Base-by-base conservation (phyloP, 2,329 filamentous ascomycete genomes). In the Furcasterigmium sp. region DNA sequence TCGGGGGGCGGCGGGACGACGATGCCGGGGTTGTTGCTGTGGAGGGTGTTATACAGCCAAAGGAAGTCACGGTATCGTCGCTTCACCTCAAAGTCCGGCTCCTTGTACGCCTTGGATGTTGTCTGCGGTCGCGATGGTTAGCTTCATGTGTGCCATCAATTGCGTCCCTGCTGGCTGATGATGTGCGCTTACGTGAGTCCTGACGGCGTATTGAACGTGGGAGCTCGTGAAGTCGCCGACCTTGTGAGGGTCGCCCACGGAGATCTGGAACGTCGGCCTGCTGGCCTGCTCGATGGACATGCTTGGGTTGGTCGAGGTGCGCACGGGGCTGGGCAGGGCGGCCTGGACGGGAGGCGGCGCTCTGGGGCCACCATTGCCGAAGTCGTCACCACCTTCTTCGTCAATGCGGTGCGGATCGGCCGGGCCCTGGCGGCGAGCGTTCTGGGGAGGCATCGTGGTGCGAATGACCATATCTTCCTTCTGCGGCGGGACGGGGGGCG, bases 181-280 rank as follows among this genome's bases (percentile, higher is more conserved):
- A 39, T n/a, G n/a, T n/a, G 14, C 28, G 20, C 53, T 47, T 74
- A 93, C 88, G 81, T 86, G 93, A 46, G 93, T 98, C 57, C 87
- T 80, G 51, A 98, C 93, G 56, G 89, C 89, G 68, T 98, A 98
- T 38, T 97, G 93, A 51, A 95, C 98, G 64, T 98, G 93, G 50
- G 91, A 95, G 64, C 87, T 95, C 8, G 93, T 96, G 62, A 97
- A 67, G 65, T 97, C 93, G 46, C 93, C 93, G 53, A 98, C 91
- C 70, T 97, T 98, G 68, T 96, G 91, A 43, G 93, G 93, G 67
- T 98, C 93, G 45, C 93, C 93, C 18, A 98, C 93, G 3, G 78
- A 82, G 56, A 98, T 97, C 39, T 87, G 73, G 65, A 97, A 98
- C 34, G 73, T 85, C 5, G 93, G 93, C 66, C 95, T 95, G 23